Evolutionary conservation across 441 rosid genomes (phyloP).

Genomic region (Daphne laureola): DNA sequence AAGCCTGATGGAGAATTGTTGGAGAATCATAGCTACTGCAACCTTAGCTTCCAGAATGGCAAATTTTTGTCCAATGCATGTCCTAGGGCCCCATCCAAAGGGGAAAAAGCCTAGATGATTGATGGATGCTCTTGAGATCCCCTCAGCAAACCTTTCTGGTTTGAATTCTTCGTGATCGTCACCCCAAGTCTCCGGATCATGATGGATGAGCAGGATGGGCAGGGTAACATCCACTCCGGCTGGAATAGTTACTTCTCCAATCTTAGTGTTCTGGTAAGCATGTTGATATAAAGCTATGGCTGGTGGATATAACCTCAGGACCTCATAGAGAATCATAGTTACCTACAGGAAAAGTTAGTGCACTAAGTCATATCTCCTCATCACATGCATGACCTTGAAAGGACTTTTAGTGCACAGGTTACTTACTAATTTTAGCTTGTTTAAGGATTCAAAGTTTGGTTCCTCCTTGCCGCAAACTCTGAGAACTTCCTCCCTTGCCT

Average conservation of each 20-base stretch:
- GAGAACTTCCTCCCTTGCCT: conserved; percentile 39
- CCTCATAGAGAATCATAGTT: conserved; percentile 38
- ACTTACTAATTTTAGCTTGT: conserved; percentile 35
- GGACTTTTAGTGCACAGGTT: not conserved
- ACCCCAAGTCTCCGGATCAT: conserved; percentile 40
- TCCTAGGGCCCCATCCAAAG: conserved; percentile 43
- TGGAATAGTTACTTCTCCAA: conserved; percentile 30
- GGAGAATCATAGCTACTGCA: conserved; percentile 37
- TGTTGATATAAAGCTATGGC: conserved; percentile 24
- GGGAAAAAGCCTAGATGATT: conserved; percentile 30
- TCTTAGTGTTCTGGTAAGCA: conserved; percentile 22
- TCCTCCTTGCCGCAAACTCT: conserved; percentile 23
- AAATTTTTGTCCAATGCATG: conserved; percentile 44
- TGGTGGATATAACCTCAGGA: conserved; percentile 44
- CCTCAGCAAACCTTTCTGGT: conserved; percentile 44
- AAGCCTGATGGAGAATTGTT: conserved; percentile 34
- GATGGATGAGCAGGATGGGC: conserved; percentile 39
- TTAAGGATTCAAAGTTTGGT: conserved; percentile 27
- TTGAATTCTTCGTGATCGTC: conserved; percentile 35
- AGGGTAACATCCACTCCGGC: conserved; percentile 32
- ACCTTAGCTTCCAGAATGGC: conserved; percentile 43
- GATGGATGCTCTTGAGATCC: conserved; percentile 32
- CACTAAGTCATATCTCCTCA: not conserved
- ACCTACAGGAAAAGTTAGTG: conserved; percentile 23
- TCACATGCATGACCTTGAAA: too few species aligned